Evolutionary conservation across 2,329 filamentous ascomycete genomes (phyloP).

Genomic region (Neophaeococcomyces mojaviensis): DNA sequence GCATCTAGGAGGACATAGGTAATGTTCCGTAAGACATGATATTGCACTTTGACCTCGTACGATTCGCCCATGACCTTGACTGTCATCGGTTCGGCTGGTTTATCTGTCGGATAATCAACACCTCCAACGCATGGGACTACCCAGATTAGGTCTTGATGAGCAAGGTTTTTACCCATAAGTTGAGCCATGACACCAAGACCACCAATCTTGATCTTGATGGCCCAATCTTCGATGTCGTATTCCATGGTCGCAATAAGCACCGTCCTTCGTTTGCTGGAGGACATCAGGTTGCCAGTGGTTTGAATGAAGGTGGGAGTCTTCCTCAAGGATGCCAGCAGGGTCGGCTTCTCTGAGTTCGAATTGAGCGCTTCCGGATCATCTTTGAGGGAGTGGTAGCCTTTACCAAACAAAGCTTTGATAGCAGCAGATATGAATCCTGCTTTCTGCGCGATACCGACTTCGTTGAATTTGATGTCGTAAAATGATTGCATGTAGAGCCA

Average conservation of each 20-base stretch:
- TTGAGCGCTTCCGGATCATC: neutral
- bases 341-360: neutral
- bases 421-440: slow-evolving; percentile 33
- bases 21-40: slow-evolving; percentile 57
- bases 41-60: slow-evolving; percentile 57
- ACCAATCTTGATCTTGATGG: slow-evolving; percentile 64
- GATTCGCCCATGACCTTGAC: slow-evolving; percentile 54
- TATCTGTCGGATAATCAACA: slow-evolving; percentile 56
- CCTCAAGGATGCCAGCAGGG: slow-evolving; percentile 7
- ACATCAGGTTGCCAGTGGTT: slow-evolving; percentile 42
- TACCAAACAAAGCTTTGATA: slow-evolving; percentile 19
- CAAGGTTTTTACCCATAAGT: slow-evolving; percentile 59
- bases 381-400: neutral
- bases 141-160: slow-evolving; percentile 60
- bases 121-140: slow-evolving; percentile 57
- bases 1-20: slow-evolving; percentile 62
- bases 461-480: slow-evolving; percentile 57
- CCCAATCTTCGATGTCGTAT: slow-evolving; percentile 64
- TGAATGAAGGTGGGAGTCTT: slow-evolving; percentile 34
- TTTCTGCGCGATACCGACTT: slow-evolving; percentile 48
- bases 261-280: slow-evolving; percentile 45
- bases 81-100: slow-evolving; percentile 52
- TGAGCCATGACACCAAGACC: slow-evolving; percentile 64
- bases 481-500: slow-evolving; percentile 55
- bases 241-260: slow-evolving; percentile 65